Base-by-base conservation (phyloP, 148 eudicot genomes). In the Diospyros kaki region DNA sequence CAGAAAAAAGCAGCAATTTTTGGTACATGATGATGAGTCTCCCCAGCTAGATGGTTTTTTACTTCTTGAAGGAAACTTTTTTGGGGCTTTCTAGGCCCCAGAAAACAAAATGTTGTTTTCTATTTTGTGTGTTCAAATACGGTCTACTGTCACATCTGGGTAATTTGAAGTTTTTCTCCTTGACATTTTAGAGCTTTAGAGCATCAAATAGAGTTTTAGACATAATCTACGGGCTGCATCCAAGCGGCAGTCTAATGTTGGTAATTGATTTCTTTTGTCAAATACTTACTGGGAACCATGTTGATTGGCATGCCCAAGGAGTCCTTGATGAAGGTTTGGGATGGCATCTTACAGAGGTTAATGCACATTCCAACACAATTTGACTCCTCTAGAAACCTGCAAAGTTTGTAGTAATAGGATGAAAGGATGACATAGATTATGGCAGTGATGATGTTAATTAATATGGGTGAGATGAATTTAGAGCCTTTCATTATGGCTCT, bases 331-430 rank as follows among this genome's bases (percentile, higher is more conserved):
- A 90, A 95, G 51, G 78, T 76, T 76, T 92, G 98, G 72, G 94
- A 84, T 11, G 98, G 98, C 86, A 86, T 85, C 84, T 92, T 95
- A 87, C 98, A 95, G 8, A 89, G 88, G 72, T 95, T 95, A 41
- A 88, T 88, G 83, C 98, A 95, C 91, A 89, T 92, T 70, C 96
- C 97, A 5, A 85, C 93, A 79, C 98, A 95, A 66, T 89, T 90
- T 50, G 93, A 83, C 81, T 83, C 90, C 86, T 92, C 97, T 75
- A 95, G 75, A 75, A 92, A 90, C 93, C 98, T 95, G 85, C 60
- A 68, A 38, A 59, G 17, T 55, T 77, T 51, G 61, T 41, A 13
- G 64, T n/a, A 51, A 51, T 10, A 55, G 42, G 1, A 56, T 5
- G 10, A 39, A 53, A 48, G 39, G 14, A 42, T 8, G 9, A 66